Conservation (phyloP, 2,329 filamentous ascomycete genomes). For the Aspergillus calidoustus region DNA sequence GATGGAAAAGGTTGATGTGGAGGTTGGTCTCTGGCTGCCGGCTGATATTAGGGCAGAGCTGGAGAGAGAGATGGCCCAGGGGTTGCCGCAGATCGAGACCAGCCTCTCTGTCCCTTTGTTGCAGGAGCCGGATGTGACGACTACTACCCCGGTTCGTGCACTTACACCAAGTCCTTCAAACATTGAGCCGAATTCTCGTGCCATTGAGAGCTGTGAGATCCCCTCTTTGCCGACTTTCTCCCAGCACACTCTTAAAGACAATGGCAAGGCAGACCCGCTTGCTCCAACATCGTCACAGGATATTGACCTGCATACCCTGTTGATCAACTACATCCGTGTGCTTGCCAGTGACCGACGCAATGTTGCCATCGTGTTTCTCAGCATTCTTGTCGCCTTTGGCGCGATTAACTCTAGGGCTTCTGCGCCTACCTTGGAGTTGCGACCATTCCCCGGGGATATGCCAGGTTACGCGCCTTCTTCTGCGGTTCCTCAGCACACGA, state of each 20-base stretch:
- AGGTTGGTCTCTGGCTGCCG: constrained; percentile 74
- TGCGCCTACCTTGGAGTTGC: constrained; percentile 15
- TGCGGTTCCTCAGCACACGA: constrained; percentile 13
- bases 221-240: constrained; percentile 4
- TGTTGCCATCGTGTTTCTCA: constrained; percentile 54
- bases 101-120: constrained; percentile 18
- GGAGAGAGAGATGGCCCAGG: constrained; percentile 50
- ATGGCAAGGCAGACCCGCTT: constrained; percentile 4
- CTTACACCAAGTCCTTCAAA: constrained; percentile 3
- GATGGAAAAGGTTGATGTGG: constrained; percentile 98
- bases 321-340: constrained; percentile 59
- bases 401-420: constrained; percentile 27
- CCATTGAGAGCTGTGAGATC: background rate
- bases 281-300: constrained; percentile 35
- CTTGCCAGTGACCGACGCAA: constrained; percentile 60
- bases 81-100: constrained; percentile 33
- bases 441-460: constrained; percentile 22
- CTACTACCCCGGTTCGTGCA: constrained; percentile 16
- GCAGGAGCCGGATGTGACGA: constrained; percentile 19
- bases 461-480: constrained; percentile 10
- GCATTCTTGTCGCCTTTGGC: constrained; percentile 49
- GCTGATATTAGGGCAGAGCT: constrained; percentile 57
- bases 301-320: constrained; percentile 56
- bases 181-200: constrained; percentile 4
- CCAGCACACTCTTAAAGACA: constrained; percentile 12